phyloP scores from a whole-genome alignment of 2,329 filamentous ascomycete species.

The Amauroascus verrucosus region DNA sequence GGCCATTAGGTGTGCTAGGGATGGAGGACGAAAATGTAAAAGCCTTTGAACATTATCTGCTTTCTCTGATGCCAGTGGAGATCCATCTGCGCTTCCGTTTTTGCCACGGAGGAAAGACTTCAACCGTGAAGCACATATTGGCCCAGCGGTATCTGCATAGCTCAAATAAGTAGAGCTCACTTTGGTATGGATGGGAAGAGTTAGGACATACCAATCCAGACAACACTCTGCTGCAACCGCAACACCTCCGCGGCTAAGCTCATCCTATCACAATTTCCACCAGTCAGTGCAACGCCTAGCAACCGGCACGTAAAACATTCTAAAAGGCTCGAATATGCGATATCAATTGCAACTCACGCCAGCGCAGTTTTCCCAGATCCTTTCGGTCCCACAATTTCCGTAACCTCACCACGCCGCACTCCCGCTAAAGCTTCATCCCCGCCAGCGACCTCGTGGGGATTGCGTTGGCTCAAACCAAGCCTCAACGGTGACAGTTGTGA shows the following conservation, averaged over 20 bases:
- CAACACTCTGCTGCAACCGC: conserved; percentile 50
- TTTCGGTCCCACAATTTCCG: conserved; percentile 79
- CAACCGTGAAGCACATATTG: conserved; percentile 41
- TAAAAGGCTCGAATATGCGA: neutral
- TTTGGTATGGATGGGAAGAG: neutral
- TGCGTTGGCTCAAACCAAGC: neutral
- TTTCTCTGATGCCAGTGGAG: neutral
- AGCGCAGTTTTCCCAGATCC: conserved; percentile 77
- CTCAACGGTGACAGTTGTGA: neutral
- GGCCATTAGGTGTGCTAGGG: conserved; percentile 58
- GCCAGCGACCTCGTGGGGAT: neutral
- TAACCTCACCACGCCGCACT: conserved; percentile 64
- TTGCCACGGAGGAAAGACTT: conserved; percentile 34
- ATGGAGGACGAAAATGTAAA: conserved; percentile 52
- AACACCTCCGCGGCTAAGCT: conserved; percentile 59
- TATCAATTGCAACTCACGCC: conserved; percentile 48
- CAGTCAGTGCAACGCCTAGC: conserved; percentile 12
- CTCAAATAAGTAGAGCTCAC: conserved; percentile 12
- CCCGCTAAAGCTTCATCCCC: conserved; percentile 41
- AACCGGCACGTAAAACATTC: neutral
- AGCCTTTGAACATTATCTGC: conserved; percentile 3
- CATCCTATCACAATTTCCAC: conserved; percentile 44
- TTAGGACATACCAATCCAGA: conserved; percentile 66
- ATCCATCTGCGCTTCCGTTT: neutral
- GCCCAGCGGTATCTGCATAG: conserved; percentile 39